phyloP scores from a whole-genome alignment of 129 eudicot species.

The Cynara cardunculus region DNA sequence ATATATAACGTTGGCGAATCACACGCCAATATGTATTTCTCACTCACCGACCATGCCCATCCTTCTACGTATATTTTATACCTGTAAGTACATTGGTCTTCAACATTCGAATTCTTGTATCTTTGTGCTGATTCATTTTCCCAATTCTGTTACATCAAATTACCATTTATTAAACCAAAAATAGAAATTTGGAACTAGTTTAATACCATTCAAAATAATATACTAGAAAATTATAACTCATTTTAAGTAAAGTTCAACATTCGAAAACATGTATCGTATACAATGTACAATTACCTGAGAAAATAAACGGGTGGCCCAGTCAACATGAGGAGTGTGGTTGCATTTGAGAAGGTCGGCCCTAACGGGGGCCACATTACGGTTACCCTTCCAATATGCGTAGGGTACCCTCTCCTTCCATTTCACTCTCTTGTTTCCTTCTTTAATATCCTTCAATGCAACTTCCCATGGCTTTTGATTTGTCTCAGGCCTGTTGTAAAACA shows the following conservation, averaged over 20 bases:
- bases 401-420: slow-evolving; percentile 89
- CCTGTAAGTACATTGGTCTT: slow-evolving; percentile 87
- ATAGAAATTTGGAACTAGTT: too few species aligned
- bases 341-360: slow-evolving; percentile 70
- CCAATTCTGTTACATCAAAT: slow-evolving; percentile 59
- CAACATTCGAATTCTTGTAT: slow-evolving; percentile 64
- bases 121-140: slow-evolving; percentile 45
- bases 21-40: slow-evolving; percentile 82
- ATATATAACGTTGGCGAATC: slow-evolving; percentile 64
- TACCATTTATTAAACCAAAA: background rate
- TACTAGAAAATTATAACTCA: too few species aligned
- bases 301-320: slow-evolving; percentile 74
- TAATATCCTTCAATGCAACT: slow-evolving; percentile 48
- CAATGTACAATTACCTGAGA: slow-evolving; percentile 44
- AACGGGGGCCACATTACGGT: slow-evolving; percentile 56
- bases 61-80: slow-evolving; percentile 91
- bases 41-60: slow-evolving; percentile 93
- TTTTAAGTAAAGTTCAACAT: background rate
- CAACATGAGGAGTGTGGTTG: slow-evolving; percentile 43
- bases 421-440: slow-evolving; percentile 76
- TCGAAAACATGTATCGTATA: background rate
- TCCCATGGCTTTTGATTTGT: slow-evolving; percentile 85
- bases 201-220: background rate
- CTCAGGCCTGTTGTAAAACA: slow-evolving; percentile 51
- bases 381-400: slow-evolving; percentile 91